Evolutionary conservation across 305 asterid genomes (phyloP).

Genomic region (Solanum hybrid): DNA sequence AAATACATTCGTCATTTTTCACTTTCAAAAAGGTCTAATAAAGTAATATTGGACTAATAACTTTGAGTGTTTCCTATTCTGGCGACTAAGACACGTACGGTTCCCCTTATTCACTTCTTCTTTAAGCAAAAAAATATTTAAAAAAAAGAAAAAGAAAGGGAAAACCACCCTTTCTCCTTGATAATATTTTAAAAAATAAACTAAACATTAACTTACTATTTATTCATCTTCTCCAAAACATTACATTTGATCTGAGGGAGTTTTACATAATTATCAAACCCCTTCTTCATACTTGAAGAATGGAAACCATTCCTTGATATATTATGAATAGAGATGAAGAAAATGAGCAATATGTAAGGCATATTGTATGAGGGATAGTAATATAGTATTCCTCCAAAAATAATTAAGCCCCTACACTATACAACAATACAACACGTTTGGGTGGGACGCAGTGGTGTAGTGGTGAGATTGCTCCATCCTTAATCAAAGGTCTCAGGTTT

Average conservation of each 20-base stretch:
- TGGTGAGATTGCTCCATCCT: too few species aligned
- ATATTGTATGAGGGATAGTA: background rate
- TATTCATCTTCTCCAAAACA: background rate
- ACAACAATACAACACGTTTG: background rate
- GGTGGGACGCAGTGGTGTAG: too few species aligned
- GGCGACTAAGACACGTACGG: background rate
- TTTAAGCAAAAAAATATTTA: background rate
- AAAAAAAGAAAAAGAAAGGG: background rate
- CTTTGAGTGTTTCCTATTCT: background rate
- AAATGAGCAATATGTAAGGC: background rate
- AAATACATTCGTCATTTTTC: background rate
- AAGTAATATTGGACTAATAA: background rate
- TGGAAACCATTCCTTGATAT: background rate
- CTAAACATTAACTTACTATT: background rate
- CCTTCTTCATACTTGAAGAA: background rate
- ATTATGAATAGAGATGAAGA: background rate
- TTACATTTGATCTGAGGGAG: background rate
- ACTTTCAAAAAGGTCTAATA: background rate
- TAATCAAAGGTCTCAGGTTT: too few species aligned
- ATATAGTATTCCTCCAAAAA: background rate
- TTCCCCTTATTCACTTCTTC: background rate
- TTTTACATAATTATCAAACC: background rate
- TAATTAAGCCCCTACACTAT: background rate
- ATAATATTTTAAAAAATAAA: background rate
- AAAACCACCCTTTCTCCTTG: background rate